Base-by-base conservation (phyloP, 768 basidiomycete genomes). In the Psilocybe tampanensis region DNA sequence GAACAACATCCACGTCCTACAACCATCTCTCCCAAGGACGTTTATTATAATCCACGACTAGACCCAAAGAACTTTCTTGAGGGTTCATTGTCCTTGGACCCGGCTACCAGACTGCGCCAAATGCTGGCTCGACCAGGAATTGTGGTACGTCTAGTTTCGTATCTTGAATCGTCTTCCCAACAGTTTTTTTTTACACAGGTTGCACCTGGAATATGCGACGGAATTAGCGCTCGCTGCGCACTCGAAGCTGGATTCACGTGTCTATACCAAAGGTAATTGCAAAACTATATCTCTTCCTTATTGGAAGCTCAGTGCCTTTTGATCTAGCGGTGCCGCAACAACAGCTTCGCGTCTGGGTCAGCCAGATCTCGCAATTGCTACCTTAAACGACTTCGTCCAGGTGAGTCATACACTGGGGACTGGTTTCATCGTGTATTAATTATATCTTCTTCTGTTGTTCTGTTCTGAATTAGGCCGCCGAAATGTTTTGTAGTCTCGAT, bases 311-410 rank as follows among this genome's bases (percentile, higher is more conserved):
- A 19, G 17, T 19, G n/a, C 17, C 19, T 52, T 22, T 47, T 90
- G 64, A 90, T 89, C 61, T 36, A 86, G 87, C 64, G 90, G 90
- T 54, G 89, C 90, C 44, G 89, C 89, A 8, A 92, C 90, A 0
- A 92, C 89, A 3, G 90, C 90, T 24, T 90, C 90, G 0, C 84
- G 89, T 22, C 77, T 91, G 24, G 89, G 89, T n/a, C 84, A 85
- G 65, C 89, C 89, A 15, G 89, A 91, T 68, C 76, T 91, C 18
- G 89, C 88, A 11, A 89, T 91, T 58, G 88, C 89, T 2, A 90
- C 89, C 13, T 63, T 90, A 60, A 90, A 90, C 61, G 89, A 91
- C 64, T 91, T 91, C 58, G 87, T 86, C 21, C 81, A 80, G 68
- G 83, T 82, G 60, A 58, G 57, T 29, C 29, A 29, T 29, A 64